Percentiles rank a stretch among this genome's conserved stretches.
Evolutionary conservation across 345 rosid species (phyloP).

Genomic region (Corchorus capsularis): DNA sequence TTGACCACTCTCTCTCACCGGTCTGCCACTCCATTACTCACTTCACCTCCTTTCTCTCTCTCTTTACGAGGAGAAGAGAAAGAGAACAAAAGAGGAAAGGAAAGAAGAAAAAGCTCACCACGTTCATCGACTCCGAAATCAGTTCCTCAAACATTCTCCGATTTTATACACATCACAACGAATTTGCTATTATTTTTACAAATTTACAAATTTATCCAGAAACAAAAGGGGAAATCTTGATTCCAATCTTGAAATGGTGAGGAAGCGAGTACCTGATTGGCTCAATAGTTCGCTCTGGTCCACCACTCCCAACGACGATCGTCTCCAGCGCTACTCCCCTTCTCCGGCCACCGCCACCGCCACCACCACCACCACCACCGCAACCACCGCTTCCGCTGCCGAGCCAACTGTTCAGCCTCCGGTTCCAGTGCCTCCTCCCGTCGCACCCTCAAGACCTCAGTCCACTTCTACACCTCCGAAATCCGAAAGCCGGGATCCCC

Average conservation of each 20-base stretch:
- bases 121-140: neutral
- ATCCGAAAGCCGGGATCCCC: conserved; percentile 42
- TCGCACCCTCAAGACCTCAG: conserved; percentile 30
- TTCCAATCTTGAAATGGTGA: conserved; percentile 53
- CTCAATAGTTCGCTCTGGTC: conserved; percentile 95
- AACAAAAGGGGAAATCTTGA: conserved; percentile 2
- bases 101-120: neutral
- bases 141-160: neutral
- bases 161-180: neutral
- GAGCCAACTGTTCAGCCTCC: conserved; percentile 40
- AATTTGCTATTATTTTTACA: neutral
- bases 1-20: neutral
- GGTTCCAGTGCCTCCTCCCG: conserved; percentile 44
- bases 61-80: conserved; percentile 4
- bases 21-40: neutral
- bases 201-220: neutral
- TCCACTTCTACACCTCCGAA: conserved; percentile 40
- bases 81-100: neutral
- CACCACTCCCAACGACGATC: conserved; percentile 52
- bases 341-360: conserved; percentile 23
- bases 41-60: conserved; percentile 2
- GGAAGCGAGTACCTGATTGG: conserved; percentile 94
- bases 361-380: conserved; percentile 27
- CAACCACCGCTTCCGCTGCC: conserved; percentile 32
- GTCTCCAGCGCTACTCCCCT: conserved; percentile 32